Evolutionary conservation across 495 filamentous ascomycete species (phyloP).

Genomic region (Hyaloscypha bicolor): DNA sequence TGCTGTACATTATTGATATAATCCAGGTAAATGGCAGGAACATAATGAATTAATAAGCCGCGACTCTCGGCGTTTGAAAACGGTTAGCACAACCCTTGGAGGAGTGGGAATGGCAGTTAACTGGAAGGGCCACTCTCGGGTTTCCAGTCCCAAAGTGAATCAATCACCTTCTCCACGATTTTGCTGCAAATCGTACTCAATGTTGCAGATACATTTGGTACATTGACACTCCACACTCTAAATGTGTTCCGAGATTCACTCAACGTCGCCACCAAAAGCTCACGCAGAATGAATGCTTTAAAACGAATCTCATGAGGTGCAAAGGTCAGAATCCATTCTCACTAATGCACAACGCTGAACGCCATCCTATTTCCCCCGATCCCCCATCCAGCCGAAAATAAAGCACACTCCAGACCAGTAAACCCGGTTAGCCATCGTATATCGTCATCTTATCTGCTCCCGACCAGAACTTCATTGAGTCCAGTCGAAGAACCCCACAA

Average conservation of each 20-base stretch:
- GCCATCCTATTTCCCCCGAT: background rate
- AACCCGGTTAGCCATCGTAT: background rate
- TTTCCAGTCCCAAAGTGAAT: no score
- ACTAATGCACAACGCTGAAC: background rate
- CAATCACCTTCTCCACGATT: no score
- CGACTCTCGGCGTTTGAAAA: background rate
- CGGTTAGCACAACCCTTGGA: background rate
- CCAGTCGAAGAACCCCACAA: background rate
- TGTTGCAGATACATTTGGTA: no score
- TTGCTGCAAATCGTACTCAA: no score
- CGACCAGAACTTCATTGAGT: background rate
- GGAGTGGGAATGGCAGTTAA: no score
- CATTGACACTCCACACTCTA: no score
- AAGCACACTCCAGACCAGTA: background rate
- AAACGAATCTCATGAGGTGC: background rate
- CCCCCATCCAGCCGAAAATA: background rate
- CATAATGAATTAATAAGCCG: background rate
- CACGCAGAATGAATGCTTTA: background rate
- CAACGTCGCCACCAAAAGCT: no score
- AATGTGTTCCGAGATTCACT: no score
- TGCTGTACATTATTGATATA: constrained; percentile 1
- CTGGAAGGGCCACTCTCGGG: no score
- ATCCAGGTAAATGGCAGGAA: background rate
- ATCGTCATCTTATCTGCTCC: background rate
- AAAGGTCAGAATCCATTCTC: background rate